Base-by-base conservation (phyloP, 192 early-diverging fungal genomes). In the Geosiphon pyriformis region DNA sequence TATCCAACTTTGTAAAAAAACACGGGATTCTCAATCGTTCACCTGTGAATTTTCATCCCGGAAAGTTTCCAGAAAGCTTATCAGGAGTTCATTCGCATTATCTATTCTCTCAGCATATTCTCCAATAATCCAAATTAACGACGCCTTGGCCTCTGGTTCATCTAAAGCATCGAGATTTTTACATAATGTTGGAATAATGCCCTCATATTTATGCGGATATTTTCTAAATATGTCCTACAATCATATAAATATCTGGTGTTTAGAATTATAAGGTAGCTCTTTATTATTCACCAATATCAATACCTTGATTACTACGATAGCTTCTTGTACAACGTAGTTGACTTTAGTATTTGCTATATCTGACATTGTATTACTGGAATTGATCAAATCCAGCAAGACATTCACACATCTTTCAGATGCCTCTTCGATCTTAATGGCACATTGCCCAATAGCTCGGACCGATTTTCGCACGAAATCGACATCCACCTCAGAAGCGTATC, bases 91-190 rank as follows among this genome's bases (percentile, higher is more conserved):
- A 31, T 79, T 74, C 0, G 90, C 89, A 74, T 95, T 94, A 29
- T 87, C 84, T 60, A 98, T 90, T 27, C 86, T 75, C 68, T 96
- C 90, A 7, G 94, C 89, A 72, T 98, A 96, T 70, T 98, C 94
- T 67, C 96, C 96, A 76, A 98, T 75, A 61, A 95, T 94, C 96
- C 96, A 98, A 69, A 95, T 88, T 59, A 96, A 71, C 1, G 93
- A 88, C 10, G 89, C 94, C 35, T 90, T 90, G 4, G 96, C 93
- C 23, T 94, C 92, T 3, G 93, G 89, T 74, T 96, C 95, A 72
- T 94, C 88, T 37, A 97, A 73, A 2, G 80, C 82, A 60, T 98
- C 96, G 4, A 95, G 70, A 70, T 92, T 89, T 65, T 96, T 87
- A 81, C 96, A 97, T 26, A 98, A 79, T 0, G 88, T 86, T 17